Conservation (phyloP, 176 grass and related monocot species). For the Carex myosuroides region DNA sequence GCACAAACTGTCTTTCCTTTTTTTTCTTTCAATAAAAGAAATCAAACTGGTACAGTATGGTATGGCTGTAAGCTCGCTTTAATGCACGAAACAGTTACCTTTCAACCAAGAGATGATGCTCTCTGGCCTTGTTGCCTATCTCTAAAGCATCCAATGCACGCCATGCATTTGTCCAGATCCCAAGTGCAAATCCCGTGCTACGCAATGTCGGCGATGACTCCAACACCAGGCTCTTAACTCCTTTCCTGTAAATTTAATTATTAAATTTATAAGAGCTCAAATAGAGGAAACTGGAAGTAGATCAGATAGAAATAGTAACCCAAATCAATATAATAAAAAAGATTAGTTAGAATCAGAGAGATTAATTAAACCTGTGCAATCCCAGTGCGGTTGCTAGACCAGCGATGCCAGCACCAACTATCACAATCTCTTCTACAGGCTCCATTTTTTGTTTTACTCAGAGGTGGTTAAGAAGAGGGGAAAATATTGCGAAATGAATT, state of each 20-base stretch:
- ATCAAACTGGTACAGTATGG: background rate
- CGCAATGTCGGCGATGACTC: conserved; percentile 58
- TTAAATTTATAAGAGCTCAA: background rate
- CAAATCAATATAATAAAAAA: background rate
- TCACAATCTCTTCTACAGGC: conserved; percentile 34
- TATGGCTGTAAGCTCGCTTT: background rate
- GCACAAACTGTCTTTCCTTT: background rate
- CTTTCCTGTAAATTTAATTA: conserved; percentile 34
- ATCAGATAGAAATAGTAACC: background rate
- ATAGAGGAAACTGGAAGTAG: background rate
- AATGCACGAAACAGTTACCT: conserved; percentile 18
- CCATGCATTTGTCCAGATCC: conserved; percentile 55
- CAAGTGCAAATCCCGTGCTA: conserved; percentile 49
- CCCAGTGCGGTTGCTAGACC: conserved; percentile 60
- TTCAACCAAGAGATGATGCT: conserved; percentile 26
- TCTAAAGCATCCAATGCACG: conserved; percentile 57
- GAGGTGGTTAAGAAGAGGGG: background rate
- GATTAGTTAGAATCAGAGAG: background rate
- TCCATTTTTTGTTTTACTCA: conserved; percentile 6
- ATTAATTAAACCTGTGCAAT: conserved; percentile 35
- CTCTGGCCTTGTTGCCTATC: conserved; percentile 48
- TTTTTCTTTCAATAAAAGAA: background rate
- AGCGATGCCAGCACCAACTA: conserved; percentile 54
- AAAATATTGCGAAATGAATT: background rate
- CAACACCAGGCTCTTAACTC: conserved; percentile 58